phyloP scores from a whole-genome alignment of 352 stramenopile species.

The Nothophytophthora sp. region DNA sequence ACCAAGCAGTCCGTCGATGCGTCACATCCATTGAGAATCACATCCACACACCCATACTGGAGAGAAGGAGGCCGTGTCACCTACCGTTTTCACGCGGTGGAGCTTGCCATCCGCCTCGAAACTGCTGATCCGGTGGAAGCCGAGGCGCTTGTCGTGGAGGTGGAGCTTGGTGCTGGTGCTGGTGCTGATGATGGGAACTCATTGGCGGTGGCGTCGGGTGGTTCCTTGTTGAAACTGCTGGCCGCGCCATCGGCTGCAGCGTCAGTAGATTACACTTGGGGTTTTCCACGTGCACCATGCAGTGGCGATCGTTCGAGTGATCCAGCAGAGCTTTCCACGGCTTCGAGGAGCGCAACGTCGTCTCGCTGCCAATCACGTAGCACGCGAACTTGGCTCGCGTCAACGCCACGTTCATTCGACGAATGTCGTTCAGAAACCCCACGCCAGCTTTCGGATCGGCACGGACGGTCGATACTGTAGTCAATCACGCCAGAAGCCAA shows the following conservation, averaged over 20 bases:
- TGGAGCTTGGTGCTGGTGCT: conserved; percentile 21
- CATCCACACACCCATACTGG: background rate
- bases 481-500: too few species aligned
- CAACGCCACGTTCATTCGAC: conserved; percentile 89
- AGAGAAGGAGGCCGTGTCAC: background rate
- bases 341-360: conserved; percentile 81
- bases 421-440: conserved; percentile 89
- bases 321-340: conserved; percentile 82
- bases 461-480: conserved; percentile 87
- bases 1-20: background rate
- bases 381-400: conserved; percentile 89
- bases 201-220: conserved; percentile 8
- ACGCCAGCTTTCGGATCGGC: conserved; percentile 80
- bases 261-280: conserved; percentile 76
- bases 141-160: conserved; percentile 8
- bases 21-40: background rate
- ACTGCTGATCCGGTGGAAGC: conserved; percentile 11
- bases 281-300: conserved; percentile 85
- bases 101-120: background rate
- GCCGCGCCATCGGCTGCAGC: conserved; percentile 60
- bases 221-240: conserved; percentile 14
- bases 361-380: conserved; percentile 87
- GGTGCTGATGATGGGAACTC: conserved; percentile 19
- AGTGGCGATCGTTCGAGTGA: conserved; percentile 58
- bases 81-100: background rate